These are phyloP conservation scores for Candida albicans DNA, from an alignment of 1,139 yeast species.

Conservation along the genomic window DNA sequence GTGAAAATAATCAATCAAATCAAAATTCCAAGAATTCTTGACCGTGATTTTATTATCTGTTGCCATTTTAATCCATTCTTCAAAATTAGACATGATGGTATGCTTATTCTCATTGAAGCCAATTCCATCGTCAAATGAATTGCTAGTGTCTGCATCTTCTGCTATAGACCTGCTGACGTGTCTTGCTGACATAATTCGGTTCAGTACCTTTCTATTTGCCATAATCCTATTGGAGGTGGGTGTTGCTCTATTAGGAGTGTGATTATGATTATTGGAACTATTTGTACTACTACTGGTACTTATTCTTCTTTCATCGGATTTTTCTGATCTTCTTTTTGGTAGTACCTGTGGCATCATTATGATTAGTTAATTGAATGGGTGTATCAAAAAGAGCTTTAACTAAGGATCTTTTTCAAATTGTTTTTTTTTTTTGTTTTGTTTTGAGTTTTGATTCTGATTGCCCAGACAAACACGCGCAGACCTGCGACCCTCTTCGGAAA, in stretches of 20 bases:
- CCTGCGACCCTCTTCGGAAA: too few relatives aligned
- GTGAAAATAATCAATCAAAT: conserved; percentile 81
- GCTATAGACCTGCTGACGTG: conserved; percentile 19
- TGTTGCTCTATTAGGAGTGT: neutral
- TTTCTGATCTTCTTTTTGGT: conserved; percentile 11
- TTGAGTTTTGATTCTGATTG: too few relatives aligned
- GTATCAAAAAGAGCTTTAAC: too few relatives aligned
- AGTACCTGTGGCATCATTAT: conserved; percentile 12
- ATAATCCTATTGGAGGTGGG: conserved; percentile 6
- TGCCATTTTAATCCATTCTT: conserved; percentile 89
- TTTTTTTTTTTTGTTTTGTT: too few relatives aligned
- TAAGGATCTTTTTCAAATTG: too few relatives aligned
- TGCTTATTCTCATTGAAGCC: conserved; percentile 48
- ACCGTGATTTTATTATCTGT: conserved; percentile 79
- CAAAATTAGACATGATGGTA: conserved; percentile 62
- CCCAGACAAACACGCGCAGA: too few relatives aligned
- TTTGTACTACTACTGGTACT: neutral
- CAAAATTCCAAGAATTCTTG: conserved; percentile 69
- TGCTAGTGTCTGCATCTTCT: conserved; percentile 11
- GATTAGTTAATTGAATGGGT: too few relatives aligned
- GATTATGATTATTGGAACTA: neutral
- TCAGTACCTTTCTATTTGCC: conserved; percentile 10
- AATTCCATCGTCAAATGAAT: conserved; percentile 34
- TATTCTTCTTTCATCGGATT: conserved; percentile 5
- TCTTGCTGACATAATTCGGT: conserved; percentile 17